Evolutionary conservation across 495 filamentous ascomycete genomes (phyloP).

Genomic region (Apiosordaria backusii): DNA sequence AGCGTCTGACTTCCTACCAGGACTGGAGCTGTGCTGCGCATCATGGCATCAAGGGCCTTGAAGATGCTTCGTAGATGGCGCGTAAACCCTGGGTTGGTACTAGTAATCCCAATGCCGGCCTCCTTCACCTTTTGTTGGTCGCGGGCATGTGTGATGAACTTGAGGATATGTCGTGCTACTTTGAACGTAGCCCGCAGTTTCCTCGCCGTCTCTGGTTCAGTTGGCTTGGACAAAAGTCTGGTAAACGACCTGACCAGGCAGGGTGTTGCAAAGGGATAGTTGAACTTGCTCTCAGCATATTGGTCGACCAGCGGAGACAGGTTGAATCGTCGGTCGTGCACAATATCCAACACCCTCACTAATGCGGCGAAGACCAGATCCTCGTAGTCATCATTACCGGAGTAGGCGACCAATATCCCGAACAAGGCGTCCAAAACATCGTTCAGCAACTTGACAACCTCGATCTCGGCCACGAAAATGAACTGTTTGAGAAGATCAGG

Average conservation of each 20-base stretch:
- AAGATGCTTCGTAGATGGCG: slow-evolving; percentile 83
- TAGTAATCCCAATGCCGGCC: slow-evolving; percentile 82
- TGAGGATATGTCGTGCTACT: slow-evolving; percentile 86
- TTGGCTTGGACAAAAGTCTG: slow-evolving; percentile 71
- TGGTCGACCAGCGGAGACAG: slow-evolving; percentile 83
- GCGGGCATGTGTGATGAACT: slow-evolving; percentile 88
- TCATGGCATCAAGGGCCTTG: slow-evolving; percentile 80
- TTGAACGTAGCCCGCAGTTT: slow-evolving; percentile 91
- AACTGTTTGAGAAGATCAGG: slow-evolving; percentile 72
- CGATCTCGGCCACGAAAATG: slow-evolving; percentile 92
- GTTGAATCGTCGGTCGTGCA: slow-evolving; percentile 92
- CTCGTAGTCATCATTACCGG: slow-evolving; percentile 85
- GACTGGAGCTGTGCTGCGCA: slow-evolving; percentile 79
- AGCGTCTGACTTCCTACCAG: slow-evolving; percentile 91
- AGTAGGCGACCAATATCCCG: slow-evolving; percentile 80
- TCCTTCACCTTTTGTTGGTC: slow-evolving; percentile 86
- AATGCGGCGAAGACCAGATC: slow-evolving; percentile 89
- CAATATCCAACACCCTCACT: slow-evolving; percentile 85
- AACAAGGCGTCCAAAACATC: slow-evolving; percentile 93
- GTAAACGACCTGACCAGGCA: slow-evolving; percentile 86
- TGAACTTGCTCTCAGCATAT: slow-evolving; percentile 85
- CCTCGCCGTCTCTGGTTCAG: slow-evolving; percentile 74
- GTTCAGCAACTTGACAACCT: slow-evolving; percentile 87
- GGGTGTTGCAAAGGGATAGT: slow-evolving; percentile 90
- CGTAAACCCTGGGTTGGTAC: slow-evolving; percentile 69